Evolutionary conservation across 768 basidiomycete genomes (phyloP), one percentile per base, ranked within the genome.

Genomic region (Termitomyces sp.): DNA sequence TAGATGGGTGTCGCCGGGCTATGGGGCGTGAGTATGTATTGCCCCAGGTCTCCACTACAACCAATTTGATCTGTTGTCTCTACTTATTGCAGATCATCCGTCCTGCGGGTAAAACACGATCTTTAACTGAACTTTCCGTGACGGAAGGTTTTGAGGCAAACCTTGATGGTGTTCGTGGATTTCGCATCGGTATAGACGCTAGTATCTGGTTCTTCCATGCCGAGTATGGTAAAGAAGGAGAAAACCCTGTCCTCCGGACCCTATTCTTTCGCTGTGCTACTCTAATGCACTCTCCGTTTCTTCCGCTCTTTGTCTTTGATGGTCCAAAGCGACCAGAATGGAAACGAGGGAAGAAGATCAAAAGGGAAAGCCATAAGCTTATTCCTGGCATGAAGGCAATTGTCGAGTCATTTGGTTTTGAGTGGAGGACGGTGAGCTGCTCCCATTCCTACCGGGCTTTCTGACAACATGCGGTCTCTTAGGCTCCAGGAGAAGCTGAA

Each of bases 401-500:
- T 47, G 85, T 90, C 2, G 84, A 88, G 46, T 85, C 88, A 0
- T 90, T 90, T 70, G 89, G 90, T 1, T 90, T 90, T 62, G 87
- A 90, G 65, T 89, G 86, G 84, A 75, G 83, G 62, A 82, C 79
- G 68, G 86, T 84, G 65, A 44, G 82, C 68, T 45, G 10, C 24
- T 24, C 47, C 40, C 36, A 47, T 16, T 52, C 2, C 64, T 59
- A 60, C 64, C 16, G 63, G 67, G 38, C 68, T 44, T 59, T 68
- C n/a, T 63, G 59, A 26, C 60, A 69, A 69, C 61, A 66, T 62
- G 18, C 67, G 64, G 26, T 57, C 62, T 51, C 86, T 14, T n/a
- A 56, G 86, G 94, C 93, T 16, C 94, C 94, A 6, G 94, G 92
- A 18, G 95, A 97, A 71, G 95, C 95, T 0, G 95, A 98, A 70